These are phyloP conservation scores for Domatiomyces globalis DNA, from an alignment of 2,329 filamentous ascomycete species.

Conservation along the genomic window DNA sequence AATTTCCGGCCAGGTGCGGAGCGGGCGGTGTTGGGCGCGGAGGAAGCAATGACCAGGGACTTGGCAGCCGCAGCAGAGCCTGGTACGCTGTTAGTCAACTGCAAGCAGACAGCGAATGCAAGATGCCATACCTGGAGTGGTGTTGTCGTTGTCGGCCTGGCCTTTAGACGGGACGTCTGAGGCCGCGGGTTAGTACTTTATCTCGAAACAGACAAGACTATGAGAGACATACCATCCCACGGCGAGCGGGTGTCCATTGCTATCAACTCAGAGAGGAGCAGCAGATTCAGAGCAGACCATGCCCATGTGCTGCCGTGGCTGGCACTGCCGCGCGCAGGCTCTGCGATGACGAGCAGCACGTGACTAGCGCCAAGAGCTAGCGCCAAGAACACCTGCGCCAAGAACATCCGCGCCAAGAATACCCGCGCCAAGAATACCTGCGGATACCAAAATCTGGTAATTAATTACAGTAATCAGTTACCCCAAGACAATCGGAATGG, in stretches of 20 bases:
- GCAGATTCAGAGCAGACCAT: background rate
- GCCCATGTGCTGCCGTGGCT: background rate
- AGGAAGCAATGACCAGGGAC: conserved; percentile 16
- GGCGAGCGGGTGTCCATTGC: conserved; percentile 23
- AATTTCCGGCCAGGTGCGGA: conserved; percentile 37
- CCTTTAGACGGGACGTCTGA: conserved; percentile 35
- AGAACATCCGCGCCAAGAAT: background rate
- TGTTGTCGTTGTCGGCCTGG: conserved; percentile 14
- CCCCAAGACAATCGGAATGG: background rate
- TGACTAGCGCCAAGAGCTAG: background rate
- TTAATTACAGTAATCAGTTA: too few species aligned
- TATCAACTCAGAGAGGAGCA: background rate
- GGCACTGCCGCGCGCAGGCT: too few species aligned
- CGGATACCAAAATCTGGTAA: background rate
- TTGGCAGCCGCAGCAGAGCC: conserved; percentile 16
- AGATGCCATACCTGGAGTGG: conserved; percentile 7
- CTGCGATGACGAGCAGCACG: background rate
- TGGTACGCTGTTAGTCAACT: conserved; percentile 6
- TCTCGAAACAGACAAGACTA: conserved; percentile 18
- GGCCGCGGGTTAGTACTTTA: conserved; percentile 1
- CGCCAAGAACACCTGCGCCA: background rate
- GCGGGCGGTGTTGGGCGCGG: conserved; percentile 30
- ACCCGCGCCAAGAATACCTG: background rate
- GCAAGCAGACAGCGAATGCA: conserved; percentile 2
- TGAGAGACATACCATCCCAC: conserved; percentile 33